Conservation (phyloP, 192 early-diverging fungal genomes). For the Powellomyces hirtus region DNA sequence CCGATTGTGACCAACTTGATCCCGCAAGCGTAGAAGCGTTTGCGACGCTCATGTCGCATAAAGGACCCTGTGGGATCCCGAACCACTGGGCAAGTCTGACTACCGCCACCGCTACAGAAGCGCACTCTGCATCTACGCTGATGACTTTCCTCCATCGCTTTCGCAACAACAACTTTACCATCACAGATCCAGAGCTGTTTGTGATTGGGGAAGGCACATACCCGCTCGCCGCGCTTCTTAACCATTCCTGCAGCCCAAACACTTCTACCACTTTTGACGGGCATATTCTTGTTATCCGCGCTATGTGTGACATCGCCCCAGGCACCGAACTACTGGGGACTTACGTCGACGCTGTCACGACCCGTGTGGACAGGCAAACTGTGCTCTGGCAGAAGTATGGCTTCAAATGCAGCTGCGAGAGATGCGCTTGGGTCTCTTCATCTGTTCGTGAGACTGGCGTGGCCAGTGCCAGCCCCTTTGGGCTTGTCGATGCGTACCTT, state of each 20-base stretch:
- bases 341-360: conserved; percentile 56
- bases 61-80: not conserved
- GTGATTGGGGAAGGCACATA: conserved; percentile 56
- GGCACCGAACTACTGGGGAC: conserved; percentile 56
- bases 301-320: conserved; percentile 48
- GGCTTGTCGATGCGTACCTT: not conserved
- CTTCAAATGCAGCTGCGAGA: conserved; percentile 48
- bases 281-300: conserved; percentile 42
- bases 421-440: conserved; percentile 33
- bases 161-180: conserved; percentile 63
- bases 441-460: not conserved
- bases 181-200: conserved; percentile 62
- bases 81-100: not conserved
- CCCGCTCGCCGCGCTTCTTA: conserved; percentile 61
- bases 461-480: not conserved
- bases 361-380: conserved; percentile 24
- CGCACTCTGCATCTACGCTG: not conserved
- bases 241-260: conserved; percentile 70
- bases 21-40: not conserved
- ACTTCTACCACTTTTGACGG: conserved; percentile 51
- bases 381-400: conserved; percentile 46
- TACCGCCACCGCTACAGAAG: not conserved
- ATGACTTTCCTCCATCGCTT: conserved; percentile 56
- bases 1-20: not conserved
- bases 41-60: no score